These are phyloP conservation scores for Geranium rotundifolium DNA, from an alignment of 345 rosid species.

Conservation along the genomic window DNA sequence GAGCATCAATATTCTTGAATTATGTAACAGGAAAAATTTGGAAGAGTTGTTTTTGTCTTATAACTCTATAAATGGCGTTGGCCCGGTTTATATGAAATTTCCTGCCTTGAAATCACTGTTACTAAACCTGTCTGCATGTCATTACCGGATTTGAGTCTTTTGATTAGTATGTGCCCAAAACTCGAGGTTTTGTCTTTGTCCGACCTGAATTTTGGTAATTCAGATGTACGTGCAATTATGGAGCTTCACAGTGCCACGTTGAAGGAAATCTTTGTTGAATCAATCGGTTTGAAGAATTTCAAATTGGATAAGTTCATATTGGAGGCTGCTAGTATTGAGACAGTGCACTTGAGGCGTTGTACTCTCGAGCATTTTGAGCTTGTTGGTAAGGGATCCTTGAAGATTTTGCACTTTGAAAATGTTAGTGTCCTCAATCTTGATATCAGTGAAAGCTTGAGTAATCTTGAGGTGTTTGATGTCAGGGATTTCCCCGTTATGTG, in stretches of 20 bases:
- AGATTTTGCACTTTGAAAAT: constrained; percentile 64
- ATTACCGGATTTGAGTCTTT: constrained; percentile 58
- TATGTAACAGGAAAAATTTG: constrained; percentile 69
- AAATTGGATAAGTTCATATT: constrained; percentile 66
- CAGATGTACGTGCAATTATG: constrained; percentile 60
- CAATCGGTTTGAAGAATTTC: too few species aligned
- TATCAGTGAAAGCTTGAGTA: constrained; percentile 49
- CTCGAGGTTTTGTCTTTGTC: constrained; percentile 55
- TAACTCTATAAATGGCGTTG: constrained; percentile 49
- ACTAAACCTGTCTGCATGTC: constrained; percentile 58
- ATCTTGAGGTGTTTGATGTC: constrained; percentile 63
- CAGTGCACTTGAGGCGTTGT: constrained; percentile 63
- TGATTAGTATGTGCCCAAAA: constrained; percentile 60
- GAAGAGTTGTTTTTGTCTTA: constrained; percentile 45
- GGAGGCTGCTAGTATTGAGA: constrained; percentile 76
- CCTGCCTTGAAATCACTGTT: constrained; percentile 75
- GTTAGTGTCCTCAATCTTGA: constrained; percentile 60
- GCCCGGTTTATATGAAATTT: constrained; percentile 62
- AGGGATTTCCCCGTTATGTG: constrained; percentile 60
- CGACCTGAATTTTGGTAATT: constrained; percentile 59
- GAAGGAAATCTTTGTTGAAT: constrained; percentile 52
- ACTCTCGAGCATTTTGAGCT: constrained; percentile 65
- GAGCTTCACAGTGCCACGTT: constrained; percentile 52
- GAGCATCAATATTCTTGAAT: constrained; percentile 66
- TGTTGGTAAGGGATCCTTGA: constrained; percentile 63